Conservation (phyloP, 176 grass and related monocot species). For the Oryza coarctata region DNA sequence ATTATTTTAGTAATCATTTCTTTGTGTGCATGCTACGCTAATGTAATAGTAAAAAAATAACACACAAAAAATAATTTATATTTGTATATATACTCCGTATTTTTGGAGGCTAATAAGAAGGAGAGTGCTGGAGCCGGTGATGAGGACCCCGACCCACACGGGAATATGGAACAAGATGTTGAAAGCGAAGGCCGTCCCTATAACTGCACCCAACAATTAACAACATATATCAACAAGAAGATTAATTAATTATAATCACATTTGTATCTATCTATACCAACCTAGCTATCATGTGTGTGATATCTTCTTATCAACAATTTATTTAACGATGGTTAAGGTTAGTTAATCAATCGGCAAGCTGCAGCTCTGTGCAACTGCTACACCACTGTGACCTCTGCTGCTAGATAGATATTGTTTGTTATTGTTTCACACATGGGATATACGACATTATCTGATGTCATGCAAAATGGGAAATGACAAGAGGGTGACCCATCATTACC, state of each 20-base stretch:
- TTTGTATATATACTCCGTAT: constrained; percentile 57
- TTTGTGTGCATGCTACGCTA: background rate
- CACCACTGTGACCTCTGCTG: background rate
- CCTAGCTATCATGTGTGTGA: background rate
- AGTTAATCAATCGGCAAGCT: background rate
- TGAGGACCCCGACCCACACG: constrained; percentile 69
- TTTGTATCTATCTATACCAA: background rate
- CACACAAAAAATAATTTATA: background rate
- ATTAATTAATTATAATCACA: background rate
- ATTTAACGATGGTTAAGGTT: background rate
- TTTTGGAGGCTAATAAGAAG: constrained; percentile 67
- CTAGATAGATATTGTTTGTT: background rate
- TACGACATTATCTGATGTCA: background rate
- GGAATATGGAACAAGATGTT: constrained; percentile 78
- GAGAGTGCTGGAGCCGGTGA: constrained; percentile 68
- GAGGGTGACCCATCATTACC: background rate
- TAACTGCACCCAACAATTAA: constrained; percentile 37
- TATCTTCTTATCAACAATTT: background rate
- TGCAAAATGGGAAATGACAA: background rate
- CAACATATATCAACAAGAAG: background rate
- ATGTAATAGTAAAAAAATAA: background rate
- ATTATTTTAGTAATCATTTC: background rate
- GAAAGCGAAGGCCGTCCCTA: constrained; percentile 76
- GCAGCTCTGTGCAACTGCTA: background rate
- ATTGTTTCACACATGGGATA: background rate